Evolutionary conservation across 2,329 filamentous ascomycete species (phyloP), one percentile per base, ranked within the genome.

Genomic region (Aureobasidium namibiae): DNA sequence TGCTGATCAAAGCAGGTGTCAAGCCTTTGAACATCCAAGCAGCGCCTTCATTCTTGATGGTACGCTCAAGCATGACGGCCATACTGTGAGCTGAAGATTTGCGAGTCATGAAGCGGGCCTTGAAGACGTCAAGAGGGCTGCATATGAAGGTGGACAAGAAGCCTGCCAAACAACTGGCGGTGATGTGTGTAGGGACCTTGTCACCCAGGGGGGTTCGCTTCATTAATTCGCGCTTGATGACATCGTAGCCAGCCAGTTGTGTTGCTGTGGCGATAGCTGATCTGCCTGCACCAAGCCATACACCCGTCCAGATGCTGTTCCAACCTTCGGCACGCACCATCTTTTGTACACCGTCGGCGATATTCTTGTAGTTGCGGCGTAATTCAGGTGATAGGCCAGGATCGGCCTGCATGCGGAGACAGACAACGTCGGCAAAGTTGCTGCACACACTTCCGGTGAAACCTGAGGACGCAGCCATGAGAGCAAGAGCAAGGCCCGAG

Each of bases 141-240:
- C 64, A 65, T n/a, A 65, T 60, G 44, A 65, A 63, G 18, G 64
- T 65, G 24, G 64, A 65, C 14, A 65, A 50, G 44, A 65, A 65
- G 29, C 64, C 64, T 34, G 64, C 63, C 54, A 65, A 42, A 52
- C 64, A 65, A 50, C 61, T 63, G 23, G 63, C 63, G 11, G 62
- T 59, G 41, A 65, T 63, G 29, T 65, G 64, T 13, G 63, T 62
- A 3, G 63, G 61, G 9, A 64, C 45, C 14, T 62, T 46, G 48
- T 65, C 64, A 31, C 58, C 59, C 58, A 64, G 52, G 1, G 63
- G 53, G 38, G 64, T 65, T 21, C 63, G 38, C 26, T 60, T 59
- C 63, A 65, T 60, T 33, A 65, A 45, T 29, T 65, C 64, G 13
- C 63, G 63, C 48, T 65, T 65, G 63, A 63, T 58, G 21, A 65